Evolutionary conservation across 202 grass and related monocot genomes (phyloP).

Genomic region (Panicum virgatum): DNA sequence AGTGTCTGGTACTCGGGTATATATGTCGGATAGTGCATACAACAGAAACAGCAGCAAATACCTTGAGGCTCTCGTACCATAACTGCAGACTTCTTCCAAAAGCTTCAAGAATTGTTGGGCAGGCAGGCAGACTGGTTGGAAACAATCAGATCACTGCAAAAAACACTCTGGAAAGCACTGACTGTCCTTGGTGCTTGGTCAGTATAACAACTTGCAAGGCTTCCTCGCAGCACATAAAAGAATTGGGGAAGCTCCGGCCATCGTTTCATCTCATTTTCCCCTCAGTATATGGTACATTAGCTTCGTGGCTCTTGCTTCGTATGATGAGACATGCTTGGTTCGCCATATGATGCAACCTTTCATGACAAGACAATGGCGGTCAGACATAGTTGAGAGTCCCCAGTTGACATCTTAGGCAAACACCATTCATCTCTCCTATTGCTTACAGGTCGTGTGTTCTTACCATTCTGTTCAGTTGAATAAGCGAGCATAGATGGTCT

Average conservation of each 20-base stretch:
- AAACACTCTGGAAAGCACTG: slow-evolving; percentile 17
- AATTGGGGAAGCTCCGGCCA: slow-evolving; percentile 9
- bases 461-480: slow-evolving; percentile 80
- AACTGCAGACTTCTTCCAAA: slow-evolving; percentile 26
- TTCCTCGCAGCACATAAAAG: slow-evolving; percentile 16
- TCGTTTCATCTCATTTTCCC: neutral
- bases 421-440: neutral
- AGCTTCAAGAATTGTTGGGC: slow-evolving; percentile 26
- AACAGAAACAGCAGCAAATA: slow-evolving; percentile 27
- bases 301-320: slow-evolving; percentile 75
- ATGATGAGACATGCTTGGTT: slow-evolving; percentile 42
- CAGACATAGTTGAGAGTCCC: neutral
- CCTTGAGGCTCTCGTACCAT: slow-evolving; percentile 6
- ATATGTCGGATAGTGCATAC: slow-evolving; percentile 21
- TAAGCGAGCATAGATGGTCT: slow-evolving; percentile 58
- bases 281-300: slow-evolving; percentile 28
- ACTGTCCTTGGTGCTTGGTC: slow-evolving; percentile 19
- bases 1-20: slow-evolving; percentile 30
- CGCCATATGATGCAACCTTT: slow-evolving; percentile 68
- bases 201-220: slow-evolving; percentile 27
- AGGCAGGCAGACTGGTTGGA: neutral
- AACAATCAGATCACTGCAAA: slow-evolving; percentile 34
- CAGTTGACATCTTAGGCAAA: neutral
- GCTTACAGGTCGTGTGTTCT: slow-evolving; percentile 26
- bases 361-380: slow-evolving; percentile 9